A percentile compares a stretch with the other conserved stretches of the same genome.
These are phyloP conservation scores for Leccinum angustisporum DNA, from an alignment of 1,284 basidiomycete genomes.

Conservation along the genomic window DNA sequence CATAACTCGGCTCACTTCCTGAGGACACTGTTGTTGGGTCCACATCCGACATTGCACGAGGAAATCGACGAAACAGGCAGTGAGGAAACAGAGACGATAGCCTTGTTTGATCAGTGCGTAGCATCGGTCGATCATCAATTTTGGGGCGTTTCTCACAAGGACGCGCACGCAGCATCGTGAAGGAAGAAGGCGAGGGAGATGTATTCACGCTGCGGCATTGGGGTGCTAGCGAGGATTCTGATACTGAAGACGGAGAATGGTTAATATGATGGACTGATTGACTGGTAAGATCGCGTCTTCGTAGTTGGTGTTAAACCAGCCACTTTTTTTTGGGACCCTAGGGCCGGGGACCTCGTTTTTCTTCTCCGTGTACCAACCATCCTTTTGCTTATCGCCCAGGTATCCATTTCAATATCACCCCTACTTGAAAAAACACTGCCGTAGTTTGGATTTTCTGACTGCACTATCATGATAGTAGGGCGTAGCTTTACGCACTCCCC, in stretches of 20 bases:
- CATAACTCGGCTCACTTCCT: constrained; percentile 36
- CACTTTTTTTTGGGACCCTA: too few relatives aligned
- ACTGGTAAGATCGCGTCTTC: not conserved
- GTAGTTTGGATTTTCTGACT: not conserved
- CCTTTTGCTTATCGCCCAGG: not conserved
- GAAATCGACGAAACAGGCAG: constrained; percentile 38
- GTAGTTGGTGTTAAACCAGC: not conserved
- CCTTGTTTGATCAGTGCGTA: constrained; percentile 53
- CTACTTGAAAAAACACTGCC: not conserved
- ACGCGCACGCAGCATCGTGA: constrained; percentile 40
- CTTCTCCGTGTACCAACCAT: not conserved
- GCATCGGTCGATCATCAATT: constrained; percentile 8
- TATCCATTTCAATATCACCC: not conserved
- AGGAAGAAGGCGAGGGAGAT: constrained; percentile 49
- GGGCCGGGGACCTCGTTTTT: not conserved
- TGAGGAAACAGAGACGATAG: constrained; percentile 38
- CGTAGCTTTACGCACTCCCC: not conserved
- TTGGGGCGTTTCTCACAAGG: constrained; percentile 6
- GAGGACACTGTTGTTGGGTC: constrained; percentile 33
- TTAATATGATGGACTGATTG: constrained; percentile 27
- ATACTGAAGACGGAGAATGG: constrained; percentile 25
- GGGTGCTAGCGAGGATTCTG: constrained; percentile 28
- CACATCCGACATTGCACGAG: constrained; percentile 28
- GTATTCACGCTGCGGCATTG: constrained; percentile 45
- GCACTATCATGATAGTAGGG: not conserved